These are phyloP conservation scores for Melaleuca quinquenervia DNA, from an alignment of 345 rosid genomes.

Conservation along the genomic window DNA sequence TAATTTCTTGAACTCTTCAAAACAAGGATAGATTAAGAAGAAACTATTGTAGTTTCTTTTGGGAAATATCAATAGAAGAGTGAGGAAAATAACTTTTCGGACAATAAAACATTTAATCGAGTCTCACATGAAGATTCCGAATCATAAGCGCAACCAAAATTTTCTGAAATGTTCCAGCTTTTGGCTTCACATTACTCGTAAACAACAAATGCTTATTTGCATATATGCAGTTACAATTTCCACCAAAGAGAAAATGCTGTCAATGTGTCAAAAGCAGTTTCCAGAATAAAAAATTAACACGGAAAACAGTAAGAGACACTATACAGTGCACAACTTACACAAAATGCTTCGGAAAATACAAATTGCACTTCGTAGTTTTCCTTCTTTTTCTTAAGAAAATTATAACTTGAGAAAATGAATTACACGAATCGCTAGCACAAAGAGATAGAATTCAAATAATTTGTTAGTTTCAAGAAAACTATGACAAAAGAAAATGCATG, in stretches of 20 bases:
- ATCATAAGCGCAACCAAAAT: background rate
- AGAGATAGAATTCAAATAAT: background rate
- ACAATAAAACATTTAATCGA: background rate
- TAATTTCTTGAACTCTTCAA: too few relatives aligned
- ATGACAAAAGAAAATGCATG: background rate
- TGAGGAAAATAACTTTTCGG: background rate
- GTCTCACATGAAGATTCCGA: background rate
- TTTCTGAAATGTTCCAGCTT: background rate
- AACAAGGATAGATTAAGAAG: too few relatives aligned
- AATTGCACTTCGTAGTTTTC: background rate
- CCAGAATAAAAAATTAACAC: background rate
- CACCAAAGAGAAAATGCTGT: background rate
- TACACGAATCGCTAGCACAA: background rate
- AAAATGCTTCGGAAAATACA: background rate
- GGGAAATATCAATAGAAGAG: background rate
- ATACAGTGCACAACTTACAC: background rate
- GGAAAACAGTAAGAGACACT: background rate
- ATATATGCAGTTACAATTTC: background rate
- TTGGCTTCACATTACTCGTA: background rate
- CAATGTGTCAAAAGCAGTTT: background rate
- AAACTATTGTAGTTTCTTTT: too few relatives aligned
- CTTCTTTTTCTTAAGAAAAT: background rate
- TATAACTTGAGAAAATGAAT: background rate
- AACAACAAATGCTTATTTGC: background rate
- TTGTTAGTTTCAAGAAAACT: background rate